Conservation (phyloP, 2,329 filamentous ascomycete species). For the Cladobotryum protrusum region DNA sequence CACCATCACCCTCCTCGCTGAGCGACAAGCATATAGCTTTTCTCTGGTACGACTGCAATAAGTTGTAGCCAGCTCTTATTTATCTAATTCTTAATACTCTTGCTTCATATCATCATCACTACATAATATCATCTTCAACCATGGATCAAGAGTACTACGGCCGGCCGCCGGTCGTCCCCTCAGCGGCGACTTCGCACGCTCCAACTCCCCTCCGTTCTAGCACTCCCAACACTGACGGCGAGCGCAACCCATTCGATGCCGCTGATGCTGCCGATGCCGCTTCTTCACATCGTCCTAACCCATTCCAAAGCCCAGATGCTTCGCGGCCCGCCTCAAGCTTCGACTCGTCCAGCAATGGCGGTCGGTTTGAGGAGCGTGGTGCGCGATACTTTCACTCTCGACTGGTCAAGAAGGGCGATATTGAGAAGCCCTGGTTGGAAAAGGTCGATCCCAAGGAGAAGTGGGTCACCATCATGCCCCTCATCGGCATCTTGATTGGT, state of each 20-base stretch:
- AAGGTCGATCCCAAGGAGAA: conserved; percentile 73
- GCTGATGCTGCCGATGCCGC: conserved; percentile 33
- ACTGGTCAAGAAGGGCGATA: conserved; percentile 62
- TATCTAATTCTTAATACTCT: background rate
- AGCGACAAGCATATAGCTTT: background rate
- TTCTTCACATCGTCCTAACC: conserved; percentile 35
- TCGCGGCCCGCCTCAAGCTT: conserved; percentile 45
- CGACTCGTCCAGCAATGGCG: conserved; percentile 36
- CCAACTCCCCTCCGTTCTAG: conserved; percentile 35
- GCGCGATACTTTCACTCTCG: conserved; percentile 67
- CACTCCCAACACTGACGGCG: conserved; percentile 36
- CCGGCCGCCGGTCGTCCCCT: conserved; percentile 22
- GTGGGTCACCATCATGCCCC: conserved; percentile 76
- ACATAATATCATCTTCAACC: background rate
- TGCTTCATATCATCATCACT: background rate
- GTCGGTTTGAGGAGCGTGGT: conserved; percentile 31
- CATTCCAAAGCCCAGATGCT: conserved; percentile 38
- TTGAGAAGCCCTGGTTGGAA: conserved; percentile 72
- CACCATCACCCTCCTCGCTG: too few relatives aligned
- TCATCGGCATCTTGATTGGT: conserved; percentile 65
- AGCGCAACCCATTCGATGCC: conserved; percentile 36
- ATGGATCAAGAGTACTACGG: conserved; percentile 28
- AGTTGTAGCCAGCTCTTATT: background rate
- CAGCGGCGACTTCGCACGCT: conserved; percentile 31
- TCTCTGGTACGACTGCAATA: background rate